phyloP scores from a whole-genome alignment of 2,329 filamentous ascomycete genomes.

The Tolypocladium tundrense region DNA sequence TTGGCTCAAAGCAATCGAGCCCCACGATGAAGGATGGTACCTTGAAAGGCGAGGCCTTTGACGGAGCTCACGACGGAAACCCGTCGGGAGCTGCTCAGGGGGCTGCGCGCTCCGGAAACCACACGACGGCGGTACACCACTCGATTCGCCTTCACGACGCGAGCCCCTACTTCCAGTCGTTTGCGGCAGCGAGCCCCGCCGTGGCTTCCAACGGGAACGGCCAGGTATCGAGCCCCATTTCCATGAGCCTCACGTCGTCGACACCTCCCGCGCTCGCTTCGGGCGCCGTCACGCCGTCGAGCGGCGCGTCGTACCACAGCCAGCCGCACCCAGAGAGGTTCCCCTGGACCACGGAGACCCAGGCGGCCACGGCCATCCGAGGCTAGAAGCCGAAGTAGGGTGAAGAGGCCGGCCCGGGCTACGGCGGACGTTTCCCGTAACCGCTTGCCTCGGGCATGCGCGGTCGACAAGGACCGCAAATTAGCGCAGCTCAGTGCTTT shows the following conservation, averaged over 20 bases:
- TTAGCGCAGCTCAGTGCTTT: background rate
- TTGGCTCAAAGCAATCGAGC: slow-evolving; percentile 49
- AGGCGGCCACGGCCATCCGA: slow-evolving; percentile 38
- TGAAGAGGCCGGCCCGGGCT: background rate
- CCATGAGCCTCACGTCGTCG: slow-evolving; percentile 28
- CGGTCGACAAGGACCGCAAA: background rate
- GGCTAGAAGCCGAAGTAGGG: slow-evolving; percentile 16
- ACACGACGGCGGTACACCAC: slow-evolving; percentile 1
- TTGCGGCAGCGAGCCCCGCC: slow-evolving; percentile 7
- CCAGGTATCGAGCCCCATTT: slow-evolving; percentile 18
- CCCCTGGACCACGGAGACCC: slow-evolving; percentile 35
- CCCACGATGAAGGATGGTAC: slow-evolving; percentile 40
- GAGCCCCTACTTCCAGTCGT: slow-evolving; percentile 7
- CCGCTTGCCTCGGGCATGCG: background rate
- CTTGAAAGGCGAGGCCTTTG: slow-evolving; percentile 29
- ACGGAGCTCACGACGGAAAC: slow-evolving; percentile 3
- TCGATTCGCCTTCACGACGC: slow-evolving; percentile 17
- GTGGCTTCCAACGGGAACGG: slow-evolving; percentile 10
- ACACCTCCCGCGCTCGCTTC: slow-evolving; percentile 35
- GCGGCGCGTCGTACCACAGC: slow-evolving; percentile 26
- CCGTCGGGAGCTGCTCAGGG: no score
- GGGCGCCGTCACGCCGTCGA: slow-evolving; percentile 35
- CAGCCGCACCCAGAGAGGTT: slow-evolving; percentile 34
- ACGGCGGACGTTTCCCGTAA: background rate
- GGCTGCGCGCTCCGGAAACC: background rate